These are phyloP conservation scores for Yamadazyma taylorii DNA, from an alignment of 1,139 yeast genomes.

Conservation along the genomic window DNA sequence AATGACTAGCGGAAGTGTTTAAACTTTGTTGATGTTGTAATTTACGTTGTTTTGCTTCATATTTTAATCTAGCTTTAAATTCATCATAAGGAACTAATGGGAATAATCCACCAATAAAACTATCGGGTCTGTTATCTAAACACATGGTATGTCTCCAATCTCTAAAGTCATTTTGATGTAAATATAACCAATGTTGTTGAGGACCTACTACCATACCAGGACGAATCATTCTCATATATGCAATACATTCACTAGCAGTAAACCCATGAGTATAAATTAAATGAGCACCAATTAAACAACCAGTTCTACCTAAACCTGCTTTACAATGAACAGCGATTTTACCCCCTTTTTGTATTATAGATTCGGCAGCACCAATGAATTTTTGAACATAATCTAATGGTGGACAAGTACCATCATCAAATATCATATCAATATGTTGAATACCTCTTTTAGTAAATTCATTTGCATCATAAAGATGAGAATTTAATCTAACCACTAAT, in stretches of 20 bases:
- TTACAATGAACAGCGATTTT: constrained; percentile 97
- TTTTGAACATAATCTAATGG: constrained; percentile 88
- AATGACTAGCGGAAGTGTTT: constrained; percentile 30
- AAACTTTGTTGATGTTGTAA: constrained; percentile 33
- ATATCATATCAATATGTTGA: constrained; percentile 90
- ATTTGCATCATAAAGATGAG: constrained; percentile 80
- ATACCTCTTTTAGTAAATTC: constrained; percentile 85
- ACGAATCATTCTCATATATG: constrained; percentile 91
- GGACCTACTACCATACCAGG: constrained; percentile 99
- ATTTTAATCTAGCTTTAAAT: constrained; percentile 48
- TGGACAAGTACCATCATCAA: constrained; percentile 98
- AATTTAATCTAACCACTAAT: constrained; percentile 86
- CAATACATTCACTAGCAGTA: constrained; percentile 95
- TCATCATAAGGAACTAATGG: constrained; percentile 65
- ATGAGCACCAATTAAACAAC: constrained; percentile 96
- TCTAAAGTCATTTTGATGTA: constrained; percentile 92
- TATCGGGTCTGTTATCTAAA: constrained; percentile 69
- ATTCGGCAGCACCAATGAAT: constrained; percentile 93
- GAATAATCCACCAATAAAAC: constrained; percentile 71
- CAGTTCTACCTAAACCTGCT: constrained; percentile 97
- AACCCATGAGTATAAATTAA: constrained; percentile 93
- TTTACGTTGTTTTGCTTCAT: constrained; percentile 45
- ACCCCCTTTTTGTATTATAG: constrained; percentile 79
- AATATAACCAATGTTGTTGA: constrained; percentile 96
- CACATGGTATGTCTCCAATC: constrained; percentile 96